Conservation (phyloP, 352 stramenopile species). For the Phytophthora pistaciae region DNA sequence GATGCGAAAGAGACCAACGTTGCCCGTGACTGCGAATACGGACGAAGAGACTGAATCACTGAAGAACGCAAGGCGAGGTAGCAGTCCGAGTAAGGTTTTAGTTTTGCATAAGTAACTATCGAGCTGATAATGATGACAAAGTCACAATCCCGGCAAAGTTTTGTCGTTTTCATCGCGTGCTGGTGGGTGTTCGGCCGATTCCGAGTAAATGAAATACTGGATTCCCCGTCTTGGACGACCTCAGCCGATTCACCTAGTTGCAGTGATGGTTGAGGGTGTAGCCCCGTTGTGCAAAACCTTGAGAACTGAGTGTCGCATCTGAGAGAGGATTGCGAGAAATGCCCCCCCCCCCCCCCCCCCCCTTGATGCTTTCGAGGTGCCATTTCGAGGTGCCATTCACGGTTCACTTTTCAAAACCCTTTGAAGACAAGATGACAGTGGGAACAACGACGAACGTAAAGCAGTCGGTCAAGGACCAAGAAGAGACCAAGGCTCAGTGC, state of each 20-base stretch:
- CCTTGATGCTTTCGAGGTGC: not conserved
- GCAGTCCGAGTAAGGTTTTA: not conserved
- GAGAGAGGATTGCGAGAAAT: not conserved
- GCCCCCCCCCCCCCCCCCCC: too few relatives aligned
- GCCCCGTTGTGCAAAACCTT: not conserved
- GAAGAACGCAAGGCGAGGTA: not conserved
- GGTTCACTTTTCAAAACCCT: constrained; percentile 22
- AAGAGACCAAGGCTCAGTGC: not conserved
- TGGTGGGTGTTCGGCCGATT: too few relatives aligned
- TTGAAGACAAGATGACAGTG: constrained; percentile 13
- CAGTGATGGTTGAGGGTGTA: too few relatives aligned
- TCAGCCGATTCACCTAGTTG: too few relatives aligned
- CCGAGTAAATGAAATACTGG: too few relatives aligned
- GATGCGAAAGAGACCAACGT: not conserved
- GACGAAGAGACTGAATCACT: not conserved
- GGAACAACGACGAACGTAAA: constrained; percentile 37
- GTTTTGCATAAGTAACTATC: not conserved
- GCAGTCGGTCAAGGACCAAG: constrained; percentile 23
- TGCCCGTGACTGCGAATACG: not conserved
- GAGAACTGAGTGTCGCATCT: not conserved
- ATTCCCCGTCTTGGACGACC: too few relatives aligned
- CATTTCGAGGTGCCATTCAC: not conserved
- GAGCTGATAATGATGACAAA: not conserved
- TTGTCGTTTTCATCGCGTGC: too few relatives aligned
- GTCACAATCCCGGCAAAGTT: not conserved